Percentiles rank a stretch among this genome's conserved stretches.
Conservation (phyloP, 169 alveolate species). For the Cyclospora cayetanensis region DNA sequence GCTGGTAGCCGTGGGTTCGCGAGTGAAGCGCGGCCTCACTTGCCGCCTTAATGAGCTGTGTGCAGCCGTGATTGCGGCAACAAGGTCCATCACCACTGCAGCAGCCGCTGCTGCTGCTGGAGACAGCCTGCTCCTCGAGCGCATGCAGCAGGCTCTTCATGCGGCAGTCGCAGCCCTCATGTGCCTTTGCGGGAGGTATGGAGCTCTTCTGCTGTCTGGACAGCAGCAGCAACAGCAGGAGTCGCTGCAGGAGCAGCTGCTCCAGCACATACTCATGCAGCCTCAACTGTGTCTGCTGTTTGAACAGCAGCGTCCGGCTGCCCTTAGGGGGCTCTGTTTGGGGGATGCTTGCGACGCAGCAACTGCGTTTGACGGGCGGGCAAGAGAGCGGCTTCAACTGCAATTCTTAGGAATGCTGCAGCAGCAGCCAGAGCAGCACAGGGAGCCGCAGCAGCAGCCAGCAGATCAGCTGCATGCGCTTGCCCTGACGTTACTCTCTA, state of each 20-base stretch:
- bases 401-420: slow-evolving; percentile 13
- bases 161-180: neutral
- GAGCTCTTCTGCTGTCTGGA: neutral
- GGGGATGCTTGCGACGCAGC: slow-evolving; percentile 7
- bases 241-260: slow-evolving; percentile 48
- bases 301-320: slow-evolving; percentile 45
- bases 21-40: neutral
- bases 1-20: slow-evolving; percentile 27
- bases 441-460: slow-evolving; percentile 32
- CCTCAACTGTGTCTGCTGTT: slow-evolving; percentile 34
- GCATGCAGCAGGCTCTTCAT: slow-evolving; percentile 29
- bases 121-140: neutral
- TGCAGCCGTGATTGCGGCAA: slow-evolving; percentile 22
- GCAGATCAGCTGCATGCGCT: slow-evolving; percentile 44
- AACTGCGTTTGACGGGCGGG: neutral
- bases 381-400: neutral
- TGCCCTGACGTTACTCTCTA: slow-evolving; percentile 2
- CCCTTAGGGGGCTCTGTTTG: neutral
- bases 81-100: neutral
- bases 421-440: slow-evolving; percentile 25
- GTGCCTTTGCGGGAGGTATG: slow-evolving; percentile 33
- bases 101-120: slow-evolving; percentile 40
- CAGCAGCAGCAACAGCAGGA: slow-evolving; percentile 40
- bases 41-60: neutral
- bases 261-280: slow-evolving; percentile 42